Evolutionary conservation across 2,329 filamentous ascomycete species (phyloP), one percentile per base, ranked within the genome.

Genomic region (Exophiala mesophila): DNA sequence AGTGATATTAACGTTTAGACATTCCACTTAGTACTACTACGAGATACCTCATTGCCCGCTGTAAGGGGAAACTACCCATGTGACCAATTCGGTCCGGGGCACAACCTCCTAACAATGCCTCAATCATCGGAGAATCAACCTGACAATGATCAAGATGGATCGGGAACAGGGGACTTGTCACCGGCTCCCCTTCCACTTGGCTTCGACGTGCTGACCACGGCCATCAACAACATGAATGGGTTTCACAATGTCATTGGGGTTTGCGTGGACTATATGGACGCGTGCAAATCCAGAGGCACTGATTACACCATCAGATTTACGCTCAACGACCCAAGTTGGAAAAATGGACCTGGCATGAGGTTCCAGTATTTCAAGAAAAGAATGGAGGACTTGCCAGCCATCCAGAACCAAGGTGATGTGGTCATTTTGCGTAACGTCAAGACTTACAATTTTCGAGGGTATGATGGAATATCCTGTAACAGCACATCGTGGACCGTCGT

Each of bases 261-360:
- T 3, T 76, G 90, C 3, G 76, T 78, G 38, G 85, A 90, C 54
- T 73, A 71, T 36, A 71, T 77, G 43, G 62, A 70, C 1, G 75
- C 78, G 1, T 69, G 67, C 1, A 42, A 59, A 8, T 79, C 79
- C 1, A 66, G 48, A 40, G 72, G 75, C 16, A 56, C 60, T 17
- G 82, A 85, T 72, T 75, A 63, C 55, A 83, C 82, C 60, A 76
- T 73, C 47, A 72, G 72, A 16, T 65, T 87, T 23, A 74, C 70
- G 1, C 58, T 88, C 3, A 76, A 69, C 55, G 83, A 88, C 57
- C 57, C 65, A 8, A 79, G 76, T 3, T 66, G 79, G 41, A 61
- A 71, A 30, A 61, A 65, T 3, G 49, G 57, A 18, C 57, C 61
- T 9, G 54, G 71, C 10, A 56, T 68, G 36, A 67, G 65, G 48